These are phyloP conservation scores for Irpex sp. DNA, from an alignment of 1,284 basidiomycete species.

Conservation along the genomic window DNA sequence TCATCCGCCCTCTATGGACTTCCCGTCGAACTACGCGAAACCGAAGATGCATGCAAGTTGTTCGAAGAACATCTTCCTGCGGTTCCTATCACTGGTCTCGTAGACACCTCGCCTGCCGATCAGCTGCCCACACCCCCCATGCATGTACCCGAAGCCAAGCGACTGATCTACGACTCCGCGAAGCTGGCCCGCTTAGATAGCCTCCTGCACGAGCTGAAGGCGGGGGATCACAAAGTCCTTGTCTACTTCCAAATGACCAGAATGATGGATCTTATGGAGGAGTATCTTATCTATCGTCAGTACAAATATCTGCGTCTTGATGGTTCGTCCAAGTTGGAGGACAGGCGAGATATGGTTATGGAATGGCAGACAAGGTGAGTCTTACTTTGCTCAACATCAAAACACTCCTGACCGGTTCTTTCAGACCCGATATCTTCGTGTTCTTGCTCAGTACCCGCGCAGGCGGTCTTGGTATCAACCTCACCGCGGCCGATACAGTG, in stretches of 20 bases:
- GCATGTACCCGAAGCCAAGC: constrained; percentile 93
- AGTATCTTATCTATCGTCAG: constrained; percentile 96
- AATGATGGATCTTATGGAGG: constrained; percentile 99
- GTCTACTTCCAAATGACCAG: constrained; percentile 99
- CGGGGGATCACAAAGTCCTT: constrained; percentile 90
- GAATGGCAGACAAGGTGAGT: constrained; percentile 95
- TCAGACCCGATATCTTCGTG: constrained; percentile 90
- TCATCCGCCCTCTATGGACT: constrained; percentile 85
- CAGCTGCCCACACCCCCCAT: constrained; percentile 86
- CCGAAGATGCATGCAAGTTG: constrained; percentile 46
- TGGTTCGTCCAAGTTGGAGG: constrained; percentile 93
- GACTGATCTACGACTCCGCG: constrained; percentile 95
- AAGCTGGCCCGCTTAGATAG: constrained; percentile 92
- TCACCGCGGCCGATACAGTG: constrained; percentile 97
- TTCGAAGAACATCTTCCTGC: constrained; percentile 58
- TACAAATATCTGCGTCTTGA: constrained; percentile 97
- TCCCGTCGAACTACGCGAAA: constrained; percentile 66
- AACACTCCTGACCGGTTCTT: constrained; percentile 3
- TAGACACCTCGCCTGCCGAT: constrained; percentile 63
- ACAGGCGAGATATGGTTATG: constrained; percentile 98
- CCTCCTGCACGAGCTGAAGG: constrained; percentile 90
- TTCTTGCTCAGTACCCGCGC: constrained; percentile 96
- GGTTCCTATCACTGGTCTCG: constrained; percentile 67
- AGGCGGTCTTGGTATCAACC: constrained; percentile 96
- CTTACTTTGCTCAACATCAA: not conserved